A percentile compares a stretch with the other conserved stretches of the same genome.
Conservation (phyloP, 257 asterid species). For the Coffea eugenioides region DNA sequence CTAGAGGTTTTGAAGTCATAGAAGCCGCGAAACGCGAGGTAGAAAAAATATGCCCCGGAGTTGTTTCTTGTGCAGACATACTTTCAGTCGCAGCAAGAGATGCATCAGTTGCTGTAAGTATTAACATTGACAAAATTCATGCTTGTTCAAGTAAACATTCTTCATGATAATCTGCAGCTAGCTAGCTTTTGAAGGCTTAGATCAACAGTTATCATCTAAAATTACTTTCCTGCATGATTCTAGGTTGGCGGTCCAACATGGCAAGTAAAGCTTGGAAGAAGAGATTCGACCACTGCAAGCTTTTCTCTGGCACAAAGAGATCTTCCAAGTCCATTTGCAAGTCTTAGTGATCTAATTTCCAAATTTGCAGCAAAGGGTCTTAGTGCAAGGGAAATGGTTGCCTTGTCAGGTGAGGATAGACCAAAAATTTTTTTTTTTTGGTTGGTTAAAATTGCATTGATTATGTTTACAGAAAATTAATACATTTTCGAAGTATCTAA, state of each 20-base stretch:
- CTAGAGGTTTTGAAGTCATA: slow-evolving; percentile 22
- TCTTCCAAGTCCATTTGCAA: slow-evolving; percentile 25
- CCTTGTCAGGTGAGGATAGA: slow-evolving; percentile 31
- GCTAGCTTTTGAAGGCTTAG: too few species aligned
- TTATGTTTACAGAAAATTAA: too few species aligned
- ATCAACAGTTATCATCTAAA: too few species aligned
- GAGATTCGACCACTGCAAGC: slow-evolving; percentile 36
- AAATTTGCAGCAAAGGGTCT: slow-evolving; percentile 21
- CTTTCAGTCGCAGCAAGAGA: slow-evolving; percentile 28
- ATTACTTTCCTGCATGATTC: neutral
- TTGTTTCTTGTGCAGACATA: slow-evolving; percentile 30
- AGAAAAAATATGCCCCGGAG: slow-evolving; percentile 22
- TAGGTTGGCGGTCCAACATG: slow-evolving; percentile 42
- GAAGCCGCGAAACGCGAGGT: slow-evolving; percentile 22
- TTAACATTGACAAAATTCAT: neutral
- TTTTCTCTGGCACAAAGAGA: slow-evolving; percentile 18
- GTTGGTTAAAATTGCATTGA: too few species aligned
- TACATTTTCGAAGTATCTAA: neutral
- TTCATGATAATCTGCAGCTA: too few species aligned
- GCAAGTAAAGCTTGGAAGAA: slow-evolving; percentile 37
- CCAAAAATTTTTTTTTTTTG: too few species aligned
- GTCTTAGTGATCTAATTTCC: slow-evolving; percentile 8
- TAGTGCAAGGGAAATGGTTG: slow-evolving; percentile 34
- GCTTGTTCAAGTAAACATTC: too few species aligned
- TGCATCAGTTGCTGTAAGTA: slow-evolving; percentile 24